Base-by-base conservation (phyloP, 306 rosid genomes). In the Aeschynomene evenia region DNA sequence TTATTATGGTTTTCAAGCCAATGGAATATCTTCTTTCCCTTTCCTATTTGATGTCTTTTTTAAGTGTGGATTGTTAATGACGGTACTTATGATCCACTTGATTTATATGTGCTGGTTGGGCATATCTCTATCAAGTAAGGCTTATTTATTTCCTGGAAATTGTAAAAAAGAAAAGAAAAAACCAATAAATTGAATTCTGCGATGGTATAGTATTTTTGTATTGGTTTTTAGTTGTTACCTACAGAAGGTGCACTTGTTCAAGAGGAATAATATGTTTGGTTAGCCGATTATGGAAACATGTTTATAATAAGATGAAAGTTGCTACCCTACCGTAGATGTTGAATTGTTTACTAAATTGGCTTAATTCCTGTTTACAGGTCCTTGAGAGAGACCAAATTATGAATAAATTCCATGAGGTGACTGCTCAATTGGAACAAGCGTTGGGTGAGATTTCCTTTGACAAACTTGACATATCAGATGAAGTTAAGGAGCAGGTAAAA, bases 401-500 rank as follows among this genome's bases (percentile, higher is more conserved):
- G 85, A 80, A 74, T 23, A 80, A 87, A 73, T 87, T 87, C 79
- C 77, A 78, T 0, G 89, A 83, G 71, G 87, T 78, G 79, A 81
- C 93, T 45, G 55, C 77, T 68, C 90, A 9, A 23, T 76, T 89
- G 77, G 92, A 89, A 48, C 82, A 77, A 73, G 83, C 84, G 31
- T 83, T 89, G 78, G 80, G 72, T 75, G 82, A 64, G 22, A 87
- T 87, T 71, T 69, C 92, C 53, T 80, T 71, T 10, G 89, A 85
- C 42, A 82, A 78, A 22, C 84, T 89, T 68, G 96, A 85, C 73
- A 83, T 87, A 54, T 89, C 93, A 13, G 96, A 89, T 77, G 96
- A 89, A 87, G 91, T 89, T 71, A 87, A 81, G 68, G 93, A 89
- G 68, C 93, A 89, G 86, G 96, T 89, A 87, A 50, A 52, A 13